These are phyloP conservation scores for Boechera divaricarpa DNA, from an alignment of 345 rosid genomes.

Conservation along the genomic window DNA sequence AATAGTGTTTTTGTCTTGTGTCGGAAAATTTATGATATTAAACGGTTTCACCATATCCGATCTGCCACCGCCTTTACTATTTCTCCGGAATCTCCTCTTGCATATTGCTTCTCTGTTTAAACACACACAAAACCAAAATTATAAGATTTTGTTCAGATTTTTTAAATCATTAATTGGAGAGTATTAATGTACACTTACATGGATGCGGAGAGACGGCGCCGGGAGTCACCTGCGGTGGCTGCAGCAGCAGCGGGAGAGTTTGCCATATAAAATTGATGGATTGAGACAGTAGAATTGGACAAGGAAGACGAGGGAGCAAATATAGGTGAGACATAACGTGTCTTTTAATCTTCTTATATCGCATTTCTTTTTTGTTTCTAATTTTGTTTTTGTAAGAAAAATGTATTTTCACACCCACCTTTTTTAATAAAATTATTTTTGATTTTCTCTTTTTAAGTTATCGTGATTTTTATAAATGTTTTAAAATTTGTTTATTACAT, in stretches of 20 bases:
- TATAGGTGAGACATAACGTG: conserved; percentile 52
- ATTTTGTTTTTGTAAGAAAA: background rate
- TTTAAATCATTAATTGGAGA: background rate
- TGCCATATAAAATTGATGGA: conserved; percentile 40
- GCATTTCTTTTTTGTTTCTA: conserved; percentile 18
- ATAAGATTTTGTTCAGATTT: background rate
- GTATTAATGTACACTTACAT: conserved; percentile 7
- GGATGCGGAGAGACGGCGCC: conserved; percentile 48
- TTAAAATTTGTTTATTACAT: background rate
- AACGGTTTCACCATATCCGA: conserved; percentile 41
- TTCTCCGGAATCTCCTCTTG: conserved; percentile 61
- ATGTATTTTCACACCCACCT: conserved; percentile 31
- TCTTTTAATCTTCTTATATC: conserved; percentile 53
- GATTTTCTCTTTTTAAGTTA: background rate
- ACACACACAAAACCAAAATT: background rate
- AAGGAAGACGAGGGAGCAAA: conserved; percentile 36
- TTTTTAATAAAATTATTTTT: background rate
- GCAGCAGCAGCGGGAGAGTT: conserved; percentile 39
- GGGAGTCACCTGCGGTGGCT: conserved; percentile 36
- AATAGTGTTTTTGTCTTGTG: conserved; percentile 52
- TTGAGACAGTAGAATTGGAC: conserved; percentile 24
- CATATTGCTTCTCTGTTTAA: conserved; percentile 67
- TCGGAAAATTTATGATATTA: conserved; percentile 55
- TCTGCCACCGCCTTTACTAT: conserved; percentile 46
- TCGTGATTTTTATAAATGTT: conserved; percentile 2